Percentiles rank a stretch among this genome's conserved stretches.
These are phyloP conservation scores for Rosa persica DNA, from an alignment of 306 rosid species.

Conservation along the genomic window DNA sequence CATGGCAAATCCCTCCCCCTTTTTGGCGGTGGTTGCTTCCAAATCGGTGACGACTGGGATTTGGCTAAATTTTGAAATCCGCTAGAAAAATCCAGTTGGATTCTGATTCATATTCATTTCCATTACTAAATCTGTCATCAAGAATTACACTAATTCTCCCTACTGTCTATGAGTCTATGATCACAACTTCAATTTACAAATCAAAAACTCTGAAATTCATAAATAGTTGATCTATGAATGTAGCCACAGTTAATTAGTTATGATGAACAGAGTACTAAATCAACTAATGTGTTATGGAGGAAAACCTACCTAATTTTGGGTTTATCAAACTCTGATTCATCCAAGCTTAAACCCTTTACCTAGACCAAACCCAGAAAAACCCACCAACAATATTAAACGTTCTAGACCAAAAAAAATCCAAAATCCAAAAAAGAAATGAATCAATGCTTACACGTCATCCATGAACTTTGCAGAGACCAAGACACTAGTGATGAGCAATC, in stretches of 20 bases:
- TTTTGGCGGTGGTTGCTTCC: conserved; percentile 23
- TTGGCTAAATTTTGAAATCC: neutral
- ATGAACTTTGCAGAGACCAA: conserved; percentile 86
- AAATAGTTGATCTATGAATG: neutral
- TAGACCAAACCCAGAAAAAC: neutral
- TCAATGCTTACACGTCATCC: conserved; percentile 70
- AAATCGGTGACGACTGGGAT: neutral
- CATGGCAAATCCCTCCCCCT: conserved; percentile 10
- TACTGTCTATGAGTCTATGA: neutral
- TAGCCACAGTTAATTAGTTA: neutral
- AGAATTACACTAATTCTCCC: neutral
- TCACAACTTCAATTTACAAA: neutral
- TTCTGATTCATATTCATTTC: neutral
- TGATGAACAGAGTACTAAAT: neutral
- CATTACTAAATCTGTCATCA: neutral
- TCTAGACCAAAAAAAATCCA: neutral
- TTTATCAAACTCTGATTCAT: neutral
- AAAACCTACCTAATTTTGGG: neutral
- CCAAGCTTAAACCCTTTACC: neutral
- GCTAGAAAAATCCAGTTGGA: neutral
- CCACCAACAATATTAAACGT: neutral
- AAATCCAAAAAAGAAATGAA: neutral
- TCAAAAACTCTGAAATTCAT: neutral
- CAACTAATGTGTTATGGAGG: neutral
- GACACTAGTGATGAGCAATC: conserved; percentile 81